These are phyloP conservation scores for Fomitopsis schrenkii DNA, from an alignment of 1,284 basidiomycete genomes.

Conservation along the genomic window DNA sequence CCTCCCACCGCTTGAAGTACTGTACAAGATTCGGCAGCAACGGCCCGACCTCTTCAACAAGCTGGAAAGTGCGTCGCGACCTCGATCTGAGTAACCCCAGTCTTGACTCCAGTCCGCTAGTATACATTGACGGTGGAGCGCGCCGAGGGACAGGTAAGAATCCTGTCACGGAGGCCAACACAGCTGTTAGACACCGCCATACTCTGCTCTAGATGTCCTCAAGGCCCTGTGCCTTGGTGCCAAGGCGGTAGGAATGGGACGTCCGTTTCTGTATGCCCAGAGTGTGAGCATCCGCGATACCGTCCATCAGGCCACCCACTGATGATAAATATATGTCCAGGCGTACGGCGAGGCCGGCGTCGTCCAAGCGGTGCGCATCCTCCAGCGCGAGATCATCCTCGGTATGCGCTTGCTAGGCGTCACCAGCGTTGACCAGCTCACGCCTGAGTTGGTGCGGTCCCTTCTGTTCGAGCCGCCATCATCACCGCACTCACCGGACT, in stretches of 20 bases:
- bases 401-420: conserved; percentile 82
- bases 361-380: conserved; percentile 65
- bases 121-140: conserved; percentile 90
- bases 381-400: conserved; percentile 79
- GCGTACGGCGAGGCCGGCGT: conserved; percentile 86
- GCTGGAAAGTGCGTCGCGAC: conserved; percentile 47
- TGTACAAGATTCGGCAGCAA: conserved; percentile 68
- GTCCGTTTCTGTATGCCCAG: conserved; percentile 87
- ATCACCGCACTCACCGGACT: conserved; percentile 51
- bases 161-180: neutral
- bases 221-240: conserved; percentile 93
- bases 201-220: conserved; percentile 59
- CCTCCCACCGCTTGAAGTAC: conserved; percentile 70
- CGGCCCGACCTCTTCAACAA: conserved; percentile 73
- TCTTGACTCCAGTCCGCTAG: conserved; percentile 28
- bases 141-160: conserved; percentile 72
- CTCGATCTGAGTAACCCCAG: neutral
- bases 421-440: conserved; percentile 64
- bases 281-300: conserved; percentile 46
- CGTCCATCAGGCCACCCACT: too few species aligned
- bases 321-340: conserved; percentile 27
- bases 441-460: conserved; percentile 68
- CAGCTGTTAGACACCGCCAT: neutral
- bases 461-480: neutral
- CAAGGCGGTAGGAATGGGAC: conserved; percentile 84